Base-by-base conservation (phyloP, 371 early-diverging fungal species). In the Catenaria anguillulae region DNA sequence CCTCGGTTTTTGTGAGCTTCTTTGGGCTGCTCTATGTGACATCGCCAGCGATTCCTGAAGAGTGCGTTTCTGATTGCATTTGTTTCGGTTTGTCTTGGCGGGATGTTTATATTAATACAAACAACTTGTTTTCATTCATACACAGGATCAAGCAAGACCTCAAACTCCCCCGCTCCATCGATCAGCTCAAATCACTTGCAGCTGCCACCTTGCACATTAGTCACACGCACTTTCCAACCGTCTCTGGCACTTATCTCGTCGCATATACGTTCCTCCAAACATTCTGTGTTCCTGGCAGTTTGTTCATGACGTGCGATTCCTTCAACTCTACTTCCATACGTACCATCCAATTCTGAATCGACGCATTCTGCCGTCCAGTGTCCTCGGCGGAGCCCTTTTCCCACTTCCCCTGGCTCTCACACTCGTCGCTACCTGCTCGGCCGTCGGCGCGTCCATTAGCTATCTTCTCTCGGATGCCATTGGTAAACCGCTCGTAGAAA, bases 321-420 rank as follows among this genome's bases (percentile, higher is more conserved):
- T 12, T n/a, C 31, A 5, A 13, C 29, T 29, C 31, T 29, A 10
- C 29, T 2, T 17, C 33, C 5, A 31, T 13, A 2, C 29, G 15
- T 12, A 13, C 15, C 29, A 29, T 12, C 52, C 17, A 13, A 12
- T 31, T 13, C 26, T 50, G 21, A 48, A 26, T 5, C 46, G 2
- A 5, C 46, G 19, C 17, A 3, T 43, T 1, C 8, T 10, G n/a
- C 19, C 46, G 23, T 24, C 2, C 19, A 58, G 58, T 6, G 34
- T 58, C 43, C 36, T 58, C 29, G 58, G 35, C n/a, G 58, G 58
- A 15, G 58, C 58, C 26, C 43, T 58, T 8, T 58, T 58, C 36
- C 26, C 24, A 24, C 31, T 58, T 15, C 58, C 58, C 26, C 4
- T 36, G 12, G 58, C 40, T 1, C 26, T 58, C 26, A 4, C 21